phyloP scores from a whole-genome alignment of 2,329 filamentous ascomycete species.

The Capronia epimyces region DNA sequence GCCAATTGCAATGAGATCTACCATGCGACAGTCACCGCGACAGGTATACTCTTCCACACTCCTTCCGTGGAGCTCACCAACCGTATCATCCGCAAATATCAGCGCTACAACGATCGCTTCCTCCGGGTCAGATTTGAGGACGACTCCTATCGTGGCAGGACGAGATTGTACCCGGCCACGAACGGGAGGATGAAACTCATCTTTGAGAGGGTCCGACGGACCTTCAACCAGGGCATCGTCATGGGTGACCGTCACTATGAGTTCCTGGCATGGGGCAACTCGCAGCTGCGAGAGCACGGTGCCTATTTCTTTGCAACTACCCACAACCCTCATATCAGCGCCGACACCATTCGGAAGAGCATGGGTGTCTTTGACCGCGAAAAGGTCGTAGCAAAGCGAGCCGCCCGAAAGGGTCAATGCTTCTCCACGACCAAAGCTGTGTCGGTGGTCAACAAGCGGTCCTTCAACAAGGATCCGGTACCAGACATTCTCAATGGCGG shows the following conservation, averaged over 20 bases:
- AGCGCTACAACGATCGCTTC: slow-evolving; percentile 67
- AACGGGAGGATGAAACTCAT: slow-evolving; percentile 60
- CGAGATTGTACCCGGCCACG: slow-evolving; percentile 55
- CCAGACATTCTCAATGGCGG: slow-evolving; percentile 64
- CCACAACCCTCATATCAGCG: slow-evolving; percentile 59
- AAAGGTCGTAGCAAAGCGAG: slow-evolving; percentile 77
- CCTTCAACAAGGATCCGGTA: slow-evolving; percentile 49
- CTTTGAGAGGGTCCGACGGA: slow-evolving; percentile 66
- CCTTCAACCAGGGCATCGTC: slow-evolving; percentile 69
- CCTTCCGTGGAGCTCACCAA: slow-evolving; percentile 84
- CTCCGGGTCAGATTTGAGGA: slow-evolving; percentile 85
- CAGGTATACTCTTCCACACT: slow-evolving; percentile 69
- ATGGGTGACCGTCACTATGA: slow-evolving; percentile 78
- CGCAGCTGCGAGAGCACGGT: slow-evolving; percentile 84
- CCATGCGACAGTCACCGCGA: slow-evolving; percentile 76
- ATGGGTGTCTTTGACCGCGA: slow-evolving; percentile 86
- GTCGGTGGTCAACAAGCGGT: slow-evolving; percentile 9
- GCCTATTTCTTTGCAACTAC: slow-evolving; percentile 77
- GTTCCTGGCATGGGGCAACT: slow-evolving; percentile 92
- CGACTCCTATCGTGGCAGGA: slow-evolving; percentile 55
- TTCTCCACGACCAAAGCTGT: slow-evolving; percentile 77
- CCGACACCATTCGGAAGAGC: slow-evolving; percentile 71
- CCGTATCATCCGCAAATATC: slow-evolving; percentile 70
- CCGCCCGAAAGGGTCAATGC: slow-evolving; percentile 84
- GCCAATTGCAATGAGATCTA: slow-evolving; percentile 69